These are phyloP conservation scores for Globisporangium cederbergense DNA, from an alignment of 352 stramenopile genomes.

Conservation along the genomic window DNA sequence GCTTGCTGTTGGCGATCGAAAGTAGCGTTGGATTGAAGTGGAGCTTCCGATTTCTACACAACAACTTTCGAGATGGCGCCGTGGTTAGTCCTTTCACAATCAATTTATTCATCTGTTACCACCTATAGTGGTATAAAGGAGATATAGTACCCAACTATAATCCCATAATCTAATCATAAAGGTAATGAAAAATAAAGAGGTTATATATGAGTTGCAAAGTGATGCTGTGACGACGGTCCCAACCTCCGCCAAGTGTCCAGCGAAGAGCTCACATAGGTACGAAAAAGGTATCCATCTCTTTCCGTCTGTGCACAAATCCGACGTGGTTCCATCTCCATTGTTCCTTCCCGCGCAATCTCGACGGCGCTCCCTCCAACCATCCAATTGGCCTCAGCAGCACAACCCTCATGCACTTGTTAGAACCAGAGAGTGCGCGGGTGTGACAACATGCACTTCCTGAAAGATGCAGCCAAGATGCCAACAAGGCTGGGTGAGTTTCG, in stretches of 20 bases:
- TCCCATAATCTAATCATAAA: background rate
- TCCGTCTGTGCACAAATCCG: background rate
- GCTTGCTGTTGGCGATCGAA: no score
- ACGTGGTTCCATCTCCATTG: background rate
- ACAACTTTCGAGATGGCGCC: no score
- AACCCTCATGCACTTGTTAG: background rate
- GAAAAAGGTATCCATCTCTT: slow-evolving; percentile 6
- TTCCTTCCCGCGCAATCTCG: background rate
- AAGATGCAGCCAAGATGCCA: background rate
- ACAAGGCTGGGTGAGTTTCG: background rate
- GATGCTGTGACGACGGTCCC: slow-evolving; percentile 4
- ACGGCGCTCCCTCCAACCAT: background rate
- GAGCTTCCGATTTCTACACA: background rate
- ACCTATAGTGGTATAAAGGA: background rate
- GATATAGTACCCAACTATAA: background rate
- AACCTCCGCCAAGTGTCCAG: background rate
- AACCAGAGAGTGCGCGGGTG: background rate
- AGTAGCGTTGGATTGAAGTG: background rate
- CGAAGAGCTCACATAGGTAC: slow-evolving; percentile 5
- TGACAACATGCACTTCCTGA: slow-evolving; percentile 1
- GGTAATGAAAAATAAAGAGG: background rate
- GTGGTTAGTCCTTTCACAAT: background rate
- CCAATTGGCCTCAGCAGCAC: background rate
- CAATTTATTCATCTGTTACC: background rate
- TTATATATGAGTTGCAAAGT: background rate